Base-by-base conservation (phyloP, 2,329 filamentous ascomycete genomes). In the Colletotrichum caudatum region DNA sequence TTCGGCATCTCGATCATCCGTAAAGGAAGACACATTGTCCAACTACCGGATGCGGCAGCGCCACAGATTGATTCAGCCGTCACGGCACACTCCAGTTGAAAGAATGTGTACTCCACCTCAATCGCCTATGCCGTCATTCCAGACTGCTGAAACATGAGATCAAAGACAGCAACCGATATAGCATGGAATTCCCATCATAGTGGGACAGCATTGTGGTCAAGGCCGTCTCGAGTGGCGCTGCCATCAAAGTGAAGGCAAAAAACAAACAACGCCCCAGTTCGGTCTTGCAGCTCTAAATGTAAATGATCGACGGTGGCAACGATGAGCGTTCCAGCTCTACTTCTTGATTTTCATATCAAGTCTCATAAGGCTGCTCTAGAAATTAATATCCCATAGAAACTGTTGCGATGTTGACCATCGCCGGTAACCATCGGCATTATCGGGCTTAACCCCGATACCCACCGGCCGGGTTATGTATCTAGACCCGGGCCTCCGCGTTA, bases 11-110 rank as follows among this genome's bases (percentile, higher is more conserved):
- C 23, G 8, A 29, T 29, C 20, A 8, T 11, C 20, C 4, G 18
- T n/a, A 53, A 37, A 23, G 33, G 46, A 51, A 26, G 44, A 37
- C 35, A 48, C 26, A 54, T 35, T n/a, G 35, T 46, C 37, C 7
- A 18, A 67, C 37, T 41, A 18, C 69, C 48, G 69, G 23, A 69
- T 69, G 69, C 69, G 46, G 56, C 41, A 20, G 9, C 48, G 65
- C 66, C 69, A 69, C 53, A 0, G 39, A 46, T 33, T 16, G 26
- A 14, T 26, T 37, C 59, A 54, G 53, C 65, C 39, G 23, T 46
- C 39, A 29, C 54, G 23, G 35, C 23, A 9, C 35, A 14, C 26
- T 12, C 46, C 26, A 50, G 33, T 23, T 58, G 58, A 63, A 29
- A 18, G 37, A 29, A 29, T 33, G n/a, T 14, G 11, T 46, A 20